phyloP scores from a whole-genome alignment of 768 basidiomycete species.

The Russula ochroleuca region DNA sequence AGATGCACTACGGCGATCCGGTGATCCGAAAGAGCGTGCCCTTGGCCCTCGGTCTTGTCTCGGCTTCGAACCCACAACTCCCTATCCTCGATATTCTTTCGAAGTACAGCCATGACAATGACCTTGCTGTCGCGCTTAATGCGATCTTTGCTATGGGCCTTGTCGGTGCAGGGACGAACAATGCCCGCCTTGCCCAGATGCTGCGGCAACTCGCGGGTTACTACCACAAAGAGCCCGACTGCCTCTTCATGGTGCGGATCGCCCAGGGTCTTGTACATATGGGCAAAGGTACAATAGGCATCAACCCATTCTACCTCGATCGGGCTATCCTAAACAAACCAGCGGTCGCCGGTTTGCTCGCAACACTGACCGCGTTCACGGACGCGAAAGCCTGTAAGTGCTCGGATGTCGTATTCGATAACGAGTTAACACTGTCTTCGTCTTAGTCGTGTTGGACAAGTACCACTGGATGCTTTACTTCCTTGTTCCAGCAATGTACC shows the following conservation, averaged over 20 bases:
- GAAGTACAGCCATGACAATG: slow-evolving; percentile 98
- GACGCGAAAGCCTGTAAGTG: slow-evolving; percentile 89
- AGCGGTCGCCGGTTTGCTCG: slow-evolving; percentile 84
- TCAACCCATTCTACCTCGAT: slow-evolving; percentile 96
- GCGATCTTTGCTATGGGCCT: slow-evolving; percentile 99
- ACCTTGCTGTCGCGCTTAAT: slow-evolving; percentile 92
- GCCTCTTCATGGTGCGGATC: slow-evolving; percentile 92
- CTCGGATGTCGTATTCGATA: background rate
- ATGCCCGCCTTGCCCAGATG: slow-evolving; percentile 97
- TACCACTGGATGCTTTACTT: slow-evolving; percentile 99
- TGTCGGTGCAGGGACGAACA: slow-evolving; percentile 98
- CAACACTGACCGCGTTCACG: slow-evolving; percentile 87
- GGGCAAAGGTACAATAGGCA: slow-evolving; percentile 97
- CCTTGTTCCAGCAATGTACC: slow-evolving; percentile 95
- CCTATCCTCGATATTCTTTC: slow-evolving; percentile 94
- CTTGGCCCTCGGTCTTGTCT: slow-evolving; percentile 90
- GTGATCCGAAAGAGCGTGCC: slow-evolving; percentile 89
- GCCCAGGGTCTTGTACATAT: slow-evolving; percentile 97
- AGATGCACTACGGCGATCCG: slow-evolving; percentile 99
- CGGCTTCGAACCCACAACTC: slow-evolving; percentile 92
- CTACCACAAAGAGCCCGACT: slow-evolving; percentile 96
- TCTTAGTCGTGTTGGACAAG: slow-evolving; percentile 82
- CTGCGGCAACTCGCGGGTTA: slow-evolving; percentile 95
- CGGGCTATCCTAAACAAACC: slow-evolving; percentile 84
- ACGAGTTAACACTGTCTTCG: background rate